Evolutionary conservation across 306 rosid species (phyloP).

Genomic region (Acmispon strigosus): DNA sequence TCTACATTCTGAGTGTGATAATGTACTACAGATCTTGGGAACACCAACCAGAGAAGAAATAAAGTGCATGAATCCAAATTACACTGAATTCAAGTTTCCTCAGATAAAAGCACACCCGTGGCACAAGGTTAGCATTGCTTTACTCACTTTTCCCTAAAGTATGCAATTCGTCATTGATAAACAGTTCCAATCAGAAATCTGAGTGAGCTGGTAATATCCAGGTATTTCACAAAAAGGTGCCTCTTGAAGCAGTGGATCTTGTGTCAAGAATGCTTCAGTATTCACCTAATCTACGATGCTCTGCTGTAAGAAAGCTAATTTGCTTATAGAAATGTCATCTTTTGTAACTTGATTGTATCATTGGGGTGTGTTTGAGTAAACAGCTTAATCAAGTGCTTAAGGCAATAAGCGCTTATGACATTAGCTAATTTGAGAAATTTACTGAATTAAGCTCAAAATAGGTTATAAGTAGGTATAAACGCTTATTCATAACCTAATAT

Average conservation of each 20-base stretch:
- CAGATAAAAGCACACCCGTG: constrained; percentile 97
- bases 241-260: constrained; percentile 81
- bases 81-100: constrained; percentile 86
- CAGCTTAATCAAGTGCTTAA: too few species aligned
- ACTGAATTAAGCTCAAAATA: too few species aligned
- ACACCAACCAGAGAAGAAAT: constrained; percentile 97
- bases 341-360: not conserved
- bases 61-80: constrained; percentile 93
- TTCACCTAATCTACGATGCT: constrained; percentile 91
- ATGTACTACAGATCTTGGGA: constrained; percentile 58
- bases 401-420: too few species aligned
- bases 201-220: constrained; percentile 24
- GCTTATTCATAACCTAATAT: too few species aligned
- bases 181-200: constrained; percentile 16
- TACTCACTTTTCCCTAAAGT: not conserved
- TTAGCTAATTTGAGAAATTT: too few species aligned
- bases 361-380: not conserved
- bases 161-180: not conserved
- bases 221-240: constrained; percentile 82
- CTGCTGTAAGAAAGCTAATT: constrained; percentile 61
- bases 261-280: constrained; percentile 93
- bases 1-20: constrained; percentile 16
- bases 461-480: too few species aligned
- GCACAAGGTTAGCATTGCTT: constrained; percentile 67
- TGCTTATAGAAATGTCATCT: not conserved